A percentile compares a stretch with the other conserved stretches of the same genome.
Conservation (phyloP, 257 asterid species). For the Solanum bulbocastanum region DNA sequence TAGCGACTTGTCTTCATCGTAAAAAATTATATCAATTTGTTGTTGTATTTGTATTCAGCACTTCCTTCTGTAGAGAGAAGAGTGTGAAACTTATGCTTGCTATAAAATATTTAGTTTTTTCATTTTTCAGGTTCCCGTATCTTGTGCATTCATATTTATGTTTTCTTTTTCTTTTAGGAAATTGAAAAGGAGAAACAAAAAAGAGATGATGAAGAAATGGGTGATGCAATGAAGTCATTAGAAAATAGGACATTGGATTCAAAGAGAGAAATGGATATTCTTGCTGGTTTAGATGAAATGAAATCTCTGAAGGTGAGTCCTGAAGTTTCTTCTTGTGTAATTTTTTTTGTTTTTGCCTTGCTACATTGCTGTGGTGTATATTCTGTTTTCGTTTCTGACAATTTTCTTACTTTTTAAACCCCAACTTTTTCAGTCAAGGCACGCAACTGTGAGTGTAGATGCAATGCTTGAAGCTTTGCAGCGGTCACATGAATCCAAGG, state of each 20-base stretch:
- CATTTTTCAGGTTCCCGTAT: neutral
- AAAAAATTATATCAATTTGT: neutral
- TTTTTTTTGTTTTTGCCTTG: neutral
- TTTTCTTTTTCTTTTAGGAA: conserved; percentile 20
- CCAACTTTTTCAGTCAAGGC: conserved; percentile 50
- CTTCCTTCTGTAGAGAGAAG: neutral
- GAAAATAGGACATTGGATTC: conserved; percentile 87
- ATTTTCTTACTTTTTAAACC: neutral
- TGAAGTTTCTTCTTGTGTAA: neutral
- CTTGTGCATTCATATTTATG: neutral
- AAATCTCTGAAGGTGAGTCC: conserved; percentile 69
- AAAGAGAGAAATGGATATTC: conserved; percentile 83
- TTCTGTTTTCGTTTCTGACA: neutral
- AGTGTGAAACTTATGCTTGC: neutral
- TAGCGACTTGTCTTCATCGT: neutral
- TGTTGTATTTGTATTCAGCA: neutral
- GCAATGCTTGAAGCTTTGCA: conserved; percentile 82
- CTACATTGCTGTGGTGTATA: neutral
- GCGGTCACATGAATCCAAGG: conserved; percentile 48
- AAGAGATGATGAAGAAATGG: conserved; percentile 78
- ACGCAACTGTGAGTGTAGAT: conserved; percentile 78
- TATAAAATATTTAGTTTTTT: neutral
- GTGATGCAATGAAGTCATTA: conserved; percentile 93
- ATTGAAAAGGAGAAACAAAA: conserved; percentile 48
- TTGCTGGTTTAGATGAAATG: conserved; percentile 89